Evolutionary conservation across 148 eudicot species (phyloP), one percentile per base, ranked within the genome.

Genomic region (Linanthus parryae): DNA sequence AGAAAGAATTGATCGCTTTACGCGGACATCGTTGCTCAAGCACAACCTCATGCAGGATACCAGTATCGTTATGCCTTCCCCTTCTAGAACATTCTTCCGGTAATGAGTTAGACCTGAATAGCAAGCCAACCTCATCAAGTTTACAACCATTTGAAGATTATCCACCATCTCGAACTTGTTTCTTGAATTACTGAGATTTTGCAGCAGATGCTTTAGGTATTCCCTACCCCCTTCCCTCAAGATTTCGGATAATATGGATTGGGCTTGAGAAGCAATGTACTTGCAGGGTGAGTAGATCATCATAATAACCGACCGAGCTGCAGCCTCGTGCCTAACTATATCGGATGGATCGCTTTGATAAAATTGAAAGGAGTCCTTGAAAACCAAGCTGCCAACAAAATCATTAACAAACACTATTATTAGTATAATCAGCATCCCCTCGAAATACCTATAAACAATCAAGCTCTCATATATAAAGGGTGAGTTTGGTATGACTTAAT

Each of bases 201-300:
- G 44, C 49, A 83, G 57, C 31, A 78, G 52, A 63, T 81, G 54
- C 22, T 68, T 75, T 54, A 73, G 44, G 48, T 55, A 58, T 30
- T 65, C 69, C 65, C 63, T 65, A 28, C 68, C 77, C 44, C 67
- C 64, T 52, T 63, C 36, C 43, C 48, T 65, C 24, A 86, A 65
- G 37, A 77, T 26, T 61, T 68, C 75, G 20, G 54, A 63, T 18
- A 91, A 58, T 41, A 86, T 57, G 38, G 57, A 66, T 64, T 66
- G 76, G 49, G 88, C 62, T 25, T 61, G 65, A 47, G 75, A 68
- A 56, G 84, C 73, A 57, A 91, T 68, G 56, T 72, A 81, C 63
- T 69, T 75, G 62, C 75, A 62, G 48, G 97, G 89, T 48, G 97
- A 91, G 68, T 78, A 78, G 45, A 86, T 62, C 88, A 91, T 80